Base-by-base conservation (phyloP, 352 stramenopile species). In the Nothophytophthora sp. region DNA sequence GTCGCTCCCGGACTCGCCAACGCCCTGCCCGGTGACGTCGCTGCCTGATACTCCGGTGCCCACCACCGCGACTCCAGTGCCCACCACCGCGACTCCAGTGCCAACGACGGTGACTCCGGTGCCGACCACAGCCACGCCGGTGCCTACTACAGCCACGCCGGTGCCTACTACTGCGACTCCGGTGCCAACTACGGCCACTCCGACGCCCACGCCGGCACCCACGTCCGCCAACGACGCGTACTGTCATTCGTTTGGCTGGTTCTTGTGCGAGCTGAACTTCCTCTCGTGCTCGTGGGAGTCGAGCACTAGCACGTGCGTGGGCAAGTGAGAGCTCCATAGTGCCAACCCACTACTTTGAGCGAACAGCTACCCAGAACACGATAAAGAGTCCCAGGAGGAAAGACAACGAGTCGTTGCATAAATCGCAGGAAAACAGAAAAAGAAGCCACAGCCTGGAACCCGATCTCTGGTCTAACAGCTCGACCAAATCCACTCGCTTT, bases 251-350 rank as follows among this genome's bases (percentile, higher is more conserved):
- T 60, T 60, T 42, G 15, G 46, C 13, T 53, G 34, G 41, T 60
- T 63, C 48, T 50, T 51, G 27, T 63, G 55, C 29, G 53, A 53
- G 6, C 32, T 40, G 29, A 58, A 51, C 40, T 59, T 63, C 46
- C 43, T 63, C 8, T 43, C 35, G 22, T 63, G 54, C 40, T 53
- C 35, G 7, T 63, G 55, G 55, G 40, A 63, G 27, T 58, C 40
- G 12, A 18, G 19, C 18, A 34, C 41, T 0, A 50, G 28, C 16
- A 33, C 50, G 35, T 64, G 48, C 18, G 36, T 59, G 22, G 28
- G 33, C 16, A 50, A 64, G 47, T 59, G 59, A 59, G 29, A 4
- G 5, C 5, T n/a, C 20, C 24, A 44, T 32, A 29, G 19, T 25
- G 30, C 29, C 25, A 49, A 35, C 16, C 35, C 20, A 44, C 15